phyloP scores from a whole-genome alignment of 345 rosid species.

The Xanthoceras sorbifolium region DNA sequence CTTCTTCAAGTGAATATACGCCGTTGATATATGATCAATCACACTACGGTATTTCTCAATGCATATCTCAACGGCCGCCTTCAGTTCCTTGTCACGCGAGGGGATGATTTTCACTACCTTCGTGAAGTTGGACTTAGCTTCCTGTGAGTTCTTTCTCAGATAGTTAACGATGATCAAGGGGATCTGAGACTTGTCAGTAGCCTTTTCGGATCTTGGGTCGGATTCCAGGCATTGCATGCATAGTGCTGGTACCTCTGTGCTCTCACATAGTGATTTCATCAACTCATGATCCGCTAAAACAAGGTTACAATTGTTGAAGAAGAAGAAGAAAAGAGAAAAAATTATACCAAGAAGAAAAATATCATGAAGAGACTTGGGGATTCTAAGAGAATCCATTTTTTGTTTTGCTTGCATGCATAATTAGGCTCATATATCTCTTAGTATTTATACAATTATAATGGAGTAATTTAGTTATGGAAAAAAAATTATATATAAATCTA shows the following conservation, averaged over 20 bases:
- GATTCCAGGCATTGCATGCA: constrained; percentile 37
- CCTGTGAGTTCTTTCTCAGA: background rate
- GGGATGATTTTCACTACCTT: background rate
- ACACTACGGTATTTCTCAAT: background rate
- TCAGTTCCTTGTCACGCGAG: background rate
- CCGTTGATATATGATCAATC: background rate
- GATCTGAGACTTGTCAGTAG: constrained; percentile 14
- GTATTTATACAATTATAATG: too few species aligned
- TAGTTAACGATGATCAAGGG: constrained; percentile 24
- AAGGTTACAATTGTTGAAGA: background rate
- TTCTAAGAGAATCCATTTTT: background rate
- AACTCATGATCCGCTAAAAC: constrained; percentile 18
- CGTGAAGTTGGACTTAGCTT: constrained; percentile 2
- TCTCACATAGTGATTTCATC: constrained; percentile 21
- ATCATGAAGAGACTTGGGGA: background rate
- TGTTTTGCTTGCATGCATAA: too few species aligned
- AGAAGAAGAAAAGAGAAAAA: constrained; percentile 7
- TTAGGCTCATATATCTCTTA: background rate
- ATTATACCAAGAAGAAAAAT: background rate
- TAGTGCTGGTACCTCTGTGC: constrained; percentile 15
- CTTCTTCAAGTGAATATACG: background rate
- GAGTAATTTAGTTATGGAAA: too few species aligned
- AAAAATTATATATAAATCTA: too few species aligned
- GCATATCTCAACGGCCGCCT: background rate
- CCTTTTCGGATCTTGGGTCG: constrained; percentile 6